These are phyloP conservation scores for Abrus precatorius DNA, from an alignment of 306 rosid species.

Conservation along the genomic window DNA sequence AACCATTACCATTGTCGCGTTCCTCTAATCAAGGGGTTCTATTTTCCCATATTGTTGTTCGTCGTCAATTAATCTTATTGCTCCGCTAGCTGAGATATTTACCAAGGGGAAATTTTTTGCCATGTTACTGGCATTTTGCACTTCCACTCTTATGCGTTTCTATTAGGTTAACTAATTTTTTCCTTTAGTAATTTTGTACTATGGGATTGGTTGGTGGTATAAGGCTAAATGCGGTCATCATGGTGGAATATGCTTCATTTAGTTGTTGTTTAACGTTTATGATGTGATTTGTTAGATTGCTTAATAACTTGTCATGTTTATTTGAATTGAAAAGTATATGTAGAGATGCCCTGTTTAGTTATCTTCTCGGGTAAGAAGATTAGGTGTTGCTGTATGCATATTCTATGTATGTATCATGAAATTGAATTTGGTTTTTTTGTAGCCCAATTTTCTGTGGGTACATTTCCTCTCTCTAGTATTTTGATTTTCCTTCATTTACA, in stretches of 20 bases:
- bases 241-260: neutral
- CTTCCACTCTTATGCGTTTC: neutral
- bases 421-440: neutral
- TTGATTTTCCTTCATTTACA: neutral
- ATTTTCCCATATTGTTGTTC: neutral
- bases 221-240: neutral
- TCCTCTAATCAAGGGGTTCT: neutral
- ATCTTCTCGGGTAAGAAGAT: neutral
- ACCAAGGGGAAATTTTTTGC: constrained; percentile 19
- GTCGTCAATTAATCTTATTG: neutral
- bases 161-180: neutral
- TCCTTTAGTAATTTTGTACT: neutral
- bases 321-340: neutral
- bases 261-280: neutral
- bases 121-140: neutral
- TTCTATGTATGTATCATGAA: neutral
- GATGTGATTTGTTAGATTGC: neutral
- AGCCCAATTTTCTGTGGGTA: neutral
- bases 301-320: neutral
- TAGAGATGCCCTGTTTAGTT: neutral
- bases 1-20: neutral
- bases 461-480: neutral
- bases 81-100: constrained; percentile 2
- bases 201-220: neutral
- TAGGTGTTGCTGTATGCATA: neutral